phyloP scores from a whole-genome alignment of 1,139 yeast species.

The Scheffersomyces illinoinensis region DNA sequence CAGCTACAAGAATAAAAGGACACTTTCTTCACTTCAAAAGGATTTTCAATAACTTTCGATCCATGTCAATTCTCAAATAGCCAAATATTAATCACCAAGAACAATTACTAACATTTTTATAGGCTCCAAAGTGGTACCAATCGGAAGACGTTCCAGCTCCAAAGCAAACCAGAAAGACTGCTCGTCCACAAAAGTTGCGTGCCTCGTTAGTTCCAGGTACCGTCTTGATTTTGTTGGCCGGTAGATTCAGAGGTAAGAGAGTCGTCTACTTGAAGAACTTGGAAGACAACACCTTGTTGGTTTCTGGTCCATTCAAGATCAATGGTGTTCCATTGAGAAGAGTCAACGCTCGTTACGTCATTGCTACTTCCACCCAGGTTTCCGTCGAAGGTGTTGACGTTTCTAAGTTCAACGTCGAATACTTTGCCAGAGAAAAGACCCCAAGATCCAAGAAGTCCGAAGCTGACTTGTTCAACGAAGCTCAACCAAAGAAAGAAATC shows the following conservation, averaged over 20 bases:
- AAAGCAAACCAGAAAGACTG: conserved; percentile 85
- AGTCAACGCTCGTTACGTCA: conserved; percentile 98
- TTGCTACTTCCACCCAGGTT: conserved; percentile 96
- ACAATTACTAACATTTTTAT: conserved; percentile 36
- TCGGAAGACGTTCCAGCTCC: conserved; percentile 91
- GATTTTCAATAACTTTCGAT: neutral
- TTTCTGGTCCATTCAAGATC: conserved; percentile 99
- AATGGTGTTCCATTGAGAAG: conserved; percentile 99
- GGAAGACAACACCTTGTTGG: conserved; percentile 98
- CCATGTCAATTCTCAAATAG: neutral
- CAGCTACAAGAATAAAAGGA: neutral
- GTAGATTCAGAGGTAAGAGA: conserved; percentile 99
- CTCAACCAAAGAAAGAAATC: conserved; percentile 81
- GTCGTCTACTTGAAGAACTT: conserved; percentile 97
- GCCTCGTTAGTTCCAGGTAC: conserved; percentile 98
- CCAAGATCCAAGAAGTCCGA: conserved; percentile 81
- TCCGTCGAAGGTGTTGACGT: conserved; percentile 79
- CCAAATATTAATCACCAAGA: neutral
- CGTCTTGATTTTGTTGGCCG: conserved; percentile 96
- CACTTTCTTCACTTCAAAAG: neutral
- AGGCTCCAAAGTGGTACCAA: conserved; percentile 96
- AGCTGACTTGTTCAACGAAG: conserved; percentile 93
- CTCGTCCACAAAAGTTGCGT: conserved; percentile 95
- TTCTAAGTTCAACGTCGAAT: conserved; percentile 90
- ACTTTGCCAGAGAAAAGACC: conserved; percentile 96